Base-by-base conservation (phyloP, 2,329 filamentous ascomycete species). In the Tricladium varicosporioides region DNA sequence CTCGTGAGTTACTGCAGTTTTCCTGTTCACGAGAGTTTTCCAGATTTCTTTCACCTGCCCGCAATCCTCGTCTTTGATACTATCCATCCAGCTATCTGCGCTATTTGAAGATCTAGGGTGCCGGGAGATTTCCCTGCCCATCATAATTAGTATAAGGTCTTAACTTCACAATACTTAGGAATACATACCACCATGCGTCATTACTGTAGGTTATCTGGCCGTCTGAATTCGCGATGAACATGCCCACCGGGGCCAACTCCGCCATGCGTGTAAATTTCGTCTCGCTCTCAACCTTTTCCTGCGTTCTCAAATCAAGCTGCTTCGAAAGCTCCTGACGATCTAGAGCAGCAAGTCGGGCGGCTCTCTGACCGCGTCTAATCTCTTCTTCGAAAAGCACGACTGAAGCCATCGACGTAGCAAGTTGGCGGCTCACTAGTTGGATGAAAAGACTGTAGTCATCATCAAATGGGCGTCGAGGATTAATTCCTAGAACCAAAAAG, bases 331-430 rank as follows among this genome's bases (percentile, higher is more conserved):
- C 86, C 63, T 91, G 88, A 1, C 87, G 84, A 70, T 94, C 89
- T 59, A 89, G 75, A 1, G 88, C 88, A 9, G 90, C 90, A 33
- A 92, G 76, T 54, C 83, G 84, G 16, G 89, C 90, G 1, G 89
- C 89, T 64, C 79, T 81, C 70, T 91, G 86, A 0, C 88, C 87
- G 59, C 88, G 80, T 57, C 82, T 82, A 61, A 93, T 92, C 69
- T 94, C 90, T 63, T 93, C 89, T 69, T 93, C 89, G 57, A 92
- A 92, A 1, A 94, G 73, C 0, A 92, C 88, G 0, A 92, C 89
- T 0, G 89, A 92, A 1, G 89, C 89, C 70, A 93, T 80, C 0
- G 89, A 91, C 0, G 89, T 93, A 8, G 87, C 88, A 8, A 93
- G 76, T 68, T 93, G 90, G 18, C 89, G 81, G 48, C 85, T 87